phyloP scores from a whole-genome alignment of 192 early-diverging fungal species.

The Chytriomyces sp. region DNA sequence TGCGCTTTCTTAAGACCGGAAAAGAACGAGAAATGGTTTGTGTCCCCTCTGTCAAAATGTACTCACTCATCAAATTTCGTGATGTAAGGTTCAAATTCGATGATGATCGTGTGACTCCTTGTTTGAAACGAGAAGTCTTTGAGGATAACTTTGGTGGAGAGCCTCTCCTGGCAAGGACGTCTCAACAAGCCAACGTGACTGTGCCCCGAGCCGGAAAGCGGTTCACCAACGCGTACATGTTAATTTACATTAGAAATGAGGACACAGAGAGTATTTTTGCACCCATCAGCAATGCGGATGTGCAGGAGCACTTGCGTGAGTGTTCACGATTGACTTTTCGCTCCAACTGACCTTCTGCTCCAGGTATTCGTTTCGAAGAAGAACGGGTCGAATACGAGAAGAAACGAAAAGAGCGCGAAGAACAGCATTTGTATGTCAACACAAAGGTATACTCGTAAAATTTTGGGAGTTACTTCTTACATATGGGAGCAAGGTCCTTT shows the following conservation, averaged over 20 bases:
- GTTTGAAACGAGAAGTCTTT: slow-evolving; percentile 76
- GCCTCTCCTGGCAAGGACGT: not conserved
- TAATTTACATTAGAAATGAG: slow-evolving; percentile 90
- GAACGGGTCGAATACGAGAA: slow-evolving; percentile 63
- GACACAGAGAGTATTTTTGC: slow-evolving; percentile 72
- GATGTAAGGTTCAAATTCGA: slow-evolving; percentile 78
- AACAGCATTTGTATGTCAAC: slow-evolving; percentile 68
- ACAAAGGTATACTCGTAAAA: slow-evolving; percentile 58
- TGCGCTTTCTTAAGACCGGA: slow-evolving; percentile 86
- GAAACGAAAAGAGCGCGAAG: slow-evolving; percentile 67
- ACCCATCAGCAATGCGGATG: slow-evolving; percentile 65
- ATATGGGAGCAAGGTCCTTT: slow-evolving; percentile 51
- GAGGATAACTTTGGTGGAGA: slow-evolving; percentile 96
- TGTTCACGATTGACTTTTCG: slow-evolving; percentile 5
- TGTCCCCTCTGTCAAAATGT: not conserved
- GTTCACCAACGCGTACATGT: slow-evolving; percentile 98
- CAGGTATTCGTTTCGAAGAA: slow-evolving; percentile 51
- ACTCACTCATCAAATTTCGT: not conserved
- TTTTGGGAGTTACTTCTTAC: slow-evolving; percentile 3
- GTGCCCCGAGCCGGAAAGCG: slow-evolving; percentile 57
- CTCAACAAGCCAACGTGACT: slow-evolving; percentile 35
- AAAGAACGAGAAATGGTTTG: slow-evolving; percentile 72
- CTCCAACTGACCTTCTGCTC: slow-evolving; percentile 20
- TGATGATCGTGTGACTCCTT: slow-evolving; percentile 90
- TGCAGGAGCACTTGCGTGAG: slow-evolving; percentile 78